Evolutionary conservation across 1,284 basidiomycete genomes (phyloP).

Genomic region (Mycena citricolor): DNA sequence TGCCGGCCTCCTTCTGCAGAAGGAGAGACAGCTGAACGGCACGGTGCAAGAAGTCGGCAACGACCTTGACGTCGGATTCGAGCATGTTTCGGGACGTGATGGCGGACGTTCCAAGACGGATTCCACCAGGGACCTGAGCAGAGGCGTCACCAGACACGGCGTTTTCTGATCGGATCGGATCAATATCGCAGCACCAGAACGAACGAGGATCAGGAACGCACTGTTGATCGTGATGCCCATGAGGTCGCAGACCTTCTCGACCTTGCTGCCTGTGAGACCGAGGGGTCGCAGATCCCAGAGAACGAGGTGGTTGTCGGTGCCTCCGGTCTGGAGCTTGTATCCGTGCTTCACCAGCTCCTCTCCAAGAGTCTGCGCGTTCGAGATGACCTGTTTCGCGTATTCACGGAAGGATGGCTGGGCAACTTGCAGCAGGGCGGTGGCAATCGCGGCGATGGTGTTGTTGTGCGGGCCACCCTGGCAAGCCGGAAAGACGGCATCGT

Average conservation of each 20-base stretch:
- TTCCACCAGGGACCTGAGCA: slow-evolving; percentile 95
- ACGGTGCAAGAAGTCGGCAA: slow-evolving; percentile 92
- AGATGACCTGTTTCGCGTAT: slow-evolving; percentile 94
- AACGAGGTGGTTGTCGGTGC: slow-evolving; percentile 97
- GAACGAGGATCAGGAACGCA: slow-evolving; percentile 37
- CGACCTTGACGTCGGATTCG: slow-evolving; percentile 83
- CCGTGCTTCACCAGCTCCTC: slow-evolving; percentile 71
- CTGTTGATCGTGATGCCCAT: slow-evolving; percentile 96
- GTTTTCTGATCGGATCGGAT: slow-evolving; percentile 66
- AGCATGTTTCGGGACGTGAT: slow-evolving; percentile 94
- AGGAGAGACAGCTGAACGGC: slow-evolving; percentile 84
- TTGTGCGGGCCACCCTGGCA: slow-evolving; percentile 99
- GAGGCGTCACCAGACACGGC: slow-evolving; percentile 95
- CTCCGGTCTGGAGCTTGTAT: slow-evolving; percentile 96
- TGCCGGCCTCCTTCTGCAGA: slow-evolving; percentile 93
- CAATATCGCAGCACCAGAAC: too few species aligned
- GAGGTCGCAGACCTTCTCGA: slow-evolving; percentile 96
- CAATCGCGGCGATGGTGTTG: slow-evolving; percentile 97
- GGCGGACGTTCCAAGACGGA: slow-evolving; percentile 94
- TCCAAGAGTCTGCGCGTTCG: slow-evolving; percentile 81
- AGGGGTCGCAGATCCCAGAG: slow-evolving; percentile 98
- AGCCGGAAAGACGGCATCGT: slow-evolving; percentile 99
- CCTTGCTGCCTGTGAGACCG: slow-evolving; percentile 94
- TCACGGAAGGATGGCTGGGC: slow-evolving; percentile 88
- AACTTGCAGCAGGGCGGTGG: slow-evolving; percentile 94